Evolutionary conservation across 2,329 filamentous ascomycete species (phyloP).

Genomic region (Trichoderma citrinoviride): DNA sequence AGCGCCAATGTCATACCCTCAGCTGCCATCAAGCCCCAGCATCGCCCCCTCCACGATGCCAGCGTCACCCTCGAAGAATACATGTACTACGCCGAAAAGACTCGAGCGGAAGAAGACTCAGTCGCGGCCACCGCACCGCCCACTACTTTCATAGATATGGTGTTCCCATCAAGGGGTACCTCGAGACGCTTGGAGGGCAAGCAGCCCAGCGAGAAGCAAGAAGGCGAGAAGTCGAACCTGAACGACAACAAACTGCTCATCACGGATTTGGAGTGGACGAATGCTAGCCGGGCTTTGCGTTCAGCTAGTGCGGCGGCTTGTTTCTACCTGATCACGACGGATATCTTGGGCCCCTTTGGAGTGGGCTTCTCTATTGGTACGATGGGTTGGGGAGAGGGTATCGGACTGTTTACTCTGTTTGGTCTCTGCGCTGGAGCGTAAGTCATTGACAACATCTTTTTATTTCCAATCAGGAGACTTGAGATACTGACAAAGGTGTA

Average conservation of each 20-base stretch:
- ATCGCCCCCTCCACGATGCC: constrained; percentile 26
- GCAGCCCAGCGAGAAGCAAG: not conserved
- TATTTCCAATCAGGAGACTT: too few species aligned
- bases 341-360: constrained; percentile 23
- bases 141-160: not conserved
- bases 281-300: constrained; percentile 32
- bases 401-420: constrained; percentile 47
- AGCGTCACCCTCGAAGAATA: constrained; percentile 31
- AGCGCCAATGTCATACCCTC: not conserved
- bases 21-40: constrained; percentile 14
- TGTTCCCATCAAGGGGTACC: constrained; percentile 12
- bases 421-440: constrained; percentile 33
- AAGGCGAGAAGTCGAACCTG: not conserved
- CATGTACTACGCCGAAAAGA: constrained; percentile 29
- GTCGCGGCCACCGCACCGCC: constrained; percentile 11
- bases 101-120: constrained; percentile 27
- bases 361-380: constrained; percentile 23
- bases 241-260: constrained; percentile 15
- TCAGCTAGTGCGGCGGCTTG: constrained; percentile 22
- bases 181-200: constrained; percentile 17
- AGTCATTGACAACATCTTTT: not conserved
- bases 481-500: not conserved
- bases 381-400: constrained; percentile 36
- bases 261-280: constrained; percentile 44
- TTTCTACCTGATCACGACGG: constrained; percentile 24